A percentile compares a stretch with the other conserved stretches of the same genome.
Evolutionary conservation across 1,284 basidiomycete species (phyloP).

Genomic region (Psilocybe mexicana): DNA sequence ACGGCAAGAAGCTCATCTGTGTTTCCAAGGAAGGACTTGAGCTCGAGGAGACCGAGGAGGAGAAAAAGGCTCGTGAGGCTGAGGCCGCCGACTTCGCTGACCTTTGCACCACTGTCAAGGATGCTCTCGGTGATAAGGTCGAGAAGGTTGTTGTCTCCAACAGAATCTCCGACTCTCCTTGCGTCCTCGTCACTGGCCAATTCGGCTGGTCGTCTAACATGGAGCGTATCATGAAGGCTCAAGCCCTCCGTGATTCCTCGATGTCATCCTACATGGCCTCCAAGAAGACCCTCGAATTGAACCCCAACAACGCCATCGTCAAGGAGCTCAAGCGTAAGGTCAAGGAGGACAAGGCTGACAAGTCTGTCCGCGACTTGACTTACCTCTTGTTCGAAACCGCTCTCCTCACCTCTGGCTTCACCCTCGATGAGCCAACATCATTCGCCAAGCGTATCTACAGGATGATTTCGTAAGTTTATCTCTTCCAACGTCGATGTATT

Average conservation of each 20-base stretch:
- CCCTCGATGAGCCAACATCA: conserved; percentile 92
- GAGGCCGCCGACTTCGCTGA: conserved; percentile 86
- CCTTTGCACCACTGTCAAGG: conserved; percentile 95
- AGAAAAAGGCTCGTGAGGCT: conserved; percentile 91
- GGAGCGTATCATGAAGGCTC: conserved; percentile 99
- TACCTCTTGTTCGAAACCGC: conserved; percentile 97
- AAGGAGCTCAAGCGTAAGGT: conserved; percentile 97
- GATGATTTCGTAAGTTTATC: conserved; percentile 75
- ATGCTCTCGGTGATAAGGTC: conserved; percentile 98
- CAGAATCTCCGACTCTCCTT: conserved; percentile 95
- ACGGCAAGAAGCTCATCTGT: conserved; percentile 96
- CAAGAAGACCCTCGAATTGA: conserved; percentile 99
- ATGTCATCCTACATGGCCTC: conserved; percentile 99
- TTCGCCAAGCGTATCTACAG: conserved; percentile 97
- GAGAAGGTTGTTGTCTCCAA: conserved; percentile 99
- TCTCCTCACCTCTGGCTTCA: conserved; percentile 92
- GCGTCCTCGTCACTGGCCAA: conserved; percentile 96
- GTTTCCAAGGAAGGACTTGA: conserved; percentile 99
- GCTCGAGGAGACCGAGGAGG: conserved; percentile 98
- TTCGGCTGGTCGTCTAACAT: conserved; percentile 99
- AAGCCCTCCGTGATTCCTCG: conserved; percentile 96
- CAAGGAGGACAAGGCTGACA: conserved; percentile 96
- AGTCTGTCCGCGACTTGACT: conserved; percentile 96
- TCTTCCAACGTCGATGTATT: conserved; percentile 6
- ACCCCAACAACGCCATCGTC: conserved; percentile 93